phyloP scores from a whole-genome alignment of 2,329 filamentous ascomycete species.

The Cladobotryum mycophilum region DNA sequence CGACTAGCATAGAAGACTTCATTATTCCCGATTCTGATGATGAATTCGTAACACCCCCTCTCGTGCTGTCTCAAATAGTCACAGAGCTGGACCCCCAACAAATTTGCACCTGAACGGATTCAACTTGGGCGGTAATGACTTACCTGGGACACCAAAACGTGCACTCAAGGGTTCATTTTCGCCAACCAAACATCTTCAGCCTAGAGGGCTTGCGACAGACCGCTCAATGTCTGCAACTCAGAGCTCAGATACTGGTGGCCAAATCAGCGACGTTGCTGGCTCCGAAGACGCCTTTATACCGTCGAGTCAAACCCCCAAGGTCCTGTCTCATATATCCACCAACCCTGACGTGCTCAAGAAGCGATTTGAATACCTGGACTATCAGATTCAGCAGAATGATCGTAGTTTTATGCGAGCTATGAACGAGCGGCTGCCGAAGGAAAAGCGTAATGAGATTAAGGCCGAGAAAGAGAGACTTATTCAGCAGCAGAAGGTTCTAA shows the following conservation, averaged over 20 bases:
- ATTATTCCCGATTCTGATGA: slow-evolving; percentile 54
- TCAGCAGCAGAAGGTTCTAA: slow-evolving; percentile 40
- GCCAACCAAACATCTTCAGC: not conserved
- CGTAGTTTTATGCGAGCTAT: slow-evolving; percentile 43
- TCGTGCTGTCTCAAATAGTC: slow-evolving; percentile 12
- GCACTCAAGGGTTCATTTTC: not conserved
- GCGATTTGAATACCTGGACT: slow-evolving; percentile 33
- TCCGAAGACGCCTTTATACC: slow-evolving; percentile 1
- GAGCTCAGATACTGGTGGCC: slow-evolving; percentile 4
- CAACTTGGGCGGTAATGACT: slow-evolving; percentile 8
- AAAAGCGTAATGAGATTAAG: slow-evolving; percentile 42
- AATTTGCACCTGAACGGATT: slow-evolving; percentile 5
- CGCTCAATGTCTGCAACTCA: slow-evolving; percentile 1
- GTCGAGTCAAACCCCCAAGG: slow-evolving; percentile 21
- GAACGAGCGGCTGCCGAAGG: slow-evolving; percentile 38
- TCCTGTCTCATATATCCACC: slow-evolving; percentile 25
- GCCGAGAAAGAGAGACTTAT: slow-evolving; percentile 42
- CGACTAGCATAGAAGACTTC: slow-evolving; percentile 18
- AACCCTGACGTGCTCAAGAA: slow-evolving; percentile 27
- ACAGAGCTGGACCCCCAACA: slow-evolving; percentile 6
- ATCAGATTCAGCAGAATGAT: slow-evolving; percentile 40
- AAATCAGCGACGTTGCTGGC: not conserved
- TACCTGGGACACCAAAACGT: slow-evolving; percentile 1
- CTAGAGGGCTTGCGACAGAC: not conserved
- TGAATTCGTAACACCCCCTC: slow-evolving; percentile 38